These are phyloP conservation scores for Capsella bursapastoris DNA, from an alignment of 345 rosid genomes.

Conservation along the genomic window DNA sequence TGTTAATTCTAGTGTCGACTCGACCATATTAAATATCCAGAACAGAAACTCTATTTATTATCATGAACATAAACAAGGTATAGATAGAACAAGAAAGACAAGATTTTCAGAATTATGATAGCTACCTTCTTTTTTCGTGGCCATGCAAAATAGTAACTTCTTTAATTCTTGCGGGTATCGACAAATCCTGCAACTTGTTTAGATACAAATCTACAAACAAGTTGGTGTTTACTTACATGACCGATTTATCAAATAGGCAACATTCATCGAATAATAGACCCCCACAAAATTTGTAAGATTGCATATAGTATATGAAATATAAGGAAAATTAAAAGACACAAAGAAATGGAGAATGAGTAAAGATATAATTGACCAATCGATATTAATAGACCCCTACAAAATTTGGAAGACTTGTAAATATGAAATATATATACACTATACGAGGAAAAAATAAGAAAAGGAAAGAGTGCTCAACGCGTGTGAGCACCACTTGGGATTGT, in stretches of 20 bases:
- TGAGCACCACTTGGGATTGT: slow-evolving; percentile 4
- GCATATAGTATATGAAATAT: not conserved
- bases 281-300: not conserved
- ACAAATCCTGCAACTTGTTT: not conserved
- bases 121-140: slow-evolving; percentile 3
- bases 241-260: not conserved
- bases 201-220: not conserved
- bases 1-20: not conserved
- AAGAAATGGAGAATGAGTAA: not conserved
- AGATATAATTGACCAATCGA: not conserved
- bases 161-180: not conserved
- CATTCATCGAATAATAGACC: not conserved
- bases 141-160: not conserved
- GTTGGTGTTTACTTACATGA: not conserved
- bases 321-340: not conserved
- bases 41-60: not conserved
- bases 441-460: not conserved
- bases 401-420: not conserved
- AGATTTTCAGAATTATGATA: not conserved
- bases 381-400: not conserved
- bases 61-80: not conserved
- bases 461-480: not conserved
- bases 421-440: not conserved
- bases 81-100: not conserved
- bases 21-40: not conserved